phyloP scores from a whole-genome alignment of 495 filamentous ascomycete genomes.

The Apiosordaria backusii region DNA sequence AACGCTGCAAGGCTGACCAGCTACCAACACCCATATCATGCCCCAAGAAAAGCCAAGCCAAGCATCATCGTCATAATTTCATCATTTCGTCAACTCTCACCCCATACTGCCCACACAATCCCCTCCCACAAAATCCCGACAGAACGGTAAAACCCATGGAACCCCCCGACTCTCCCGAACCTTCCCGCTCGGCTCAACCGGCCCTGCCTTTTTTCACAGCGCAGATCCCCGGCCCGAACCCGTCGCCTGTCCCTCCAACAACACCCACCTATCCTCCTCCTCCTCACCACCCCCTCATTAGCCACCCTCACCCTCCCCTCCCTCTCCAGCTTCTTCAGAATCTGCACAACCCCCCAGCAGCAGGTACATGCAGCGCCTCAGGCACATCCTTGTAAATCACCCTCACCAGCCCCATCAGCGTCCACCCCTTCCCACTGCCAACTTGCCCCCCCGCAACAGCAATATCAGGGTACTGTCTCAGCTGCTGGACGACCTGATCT shows the following conservation, averaged over 20 bases:
- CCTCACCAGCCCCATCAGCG: constrained; percentile 77
- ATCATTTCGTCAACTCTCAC: neutral
- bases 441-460: constrained; percentile 33
- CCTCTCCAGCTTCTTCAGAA: constrained; percentile 64
- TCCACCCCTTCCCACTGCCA: constrained; percentile 61
- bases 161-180: neutral
- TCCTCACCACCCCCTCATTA: constrained; percentile 23
- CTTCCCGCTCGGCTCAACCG: neutral
- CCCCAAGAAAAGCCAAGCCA: neutral
- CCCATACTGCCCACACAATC: neutral
- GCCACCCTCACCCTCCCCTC: constrained; percentile 57
- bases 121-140: neutral
- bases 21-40: neutral
- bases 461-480: constrained; percentile 44
- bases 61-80: neutral
- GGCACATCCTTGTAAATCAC: constrained; percentile 77
- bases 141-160: neutral
- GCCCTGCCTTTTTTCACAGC: constrained; percentile 34
- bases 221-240: constrained; percentile 28
- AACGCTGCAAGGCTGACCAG: neutral
- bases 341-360: constrained; percentile 61
- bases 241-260: constrained; percentile 18
- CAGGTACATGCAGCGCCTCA: constrained; percentile 68
- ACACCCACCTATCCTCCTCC: constrained; percentile 51
- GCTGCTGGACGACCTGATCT: constrained; percentile 68